Evolutionary conservation across 306 rosid species (phyloP), one percentile per base, ranked within the genome.

Genomic region (Astragalus glycyphyllos): DNA sequence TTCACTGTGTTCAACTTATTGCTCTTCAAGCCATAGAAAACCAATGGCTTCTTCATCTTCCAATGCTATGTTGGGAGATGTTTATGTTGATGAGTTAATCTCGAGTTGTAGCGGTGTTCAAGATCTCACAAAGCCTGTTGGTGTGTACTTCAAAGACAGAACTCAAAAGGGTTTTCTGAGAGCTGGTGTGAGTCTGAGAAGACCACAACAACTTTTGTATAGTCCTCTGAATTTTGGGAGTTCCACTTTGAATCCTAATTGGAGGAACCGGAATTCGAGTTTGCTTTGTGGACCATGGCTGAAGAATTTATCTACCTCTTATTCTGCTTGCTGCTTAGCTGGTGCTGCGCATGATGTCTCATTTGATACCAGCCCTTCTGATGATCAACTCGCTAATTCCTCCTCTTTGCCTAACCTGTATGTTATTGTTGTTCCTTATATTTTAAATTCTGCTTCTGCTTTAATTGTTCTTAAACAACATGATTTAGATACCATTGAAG

Each of bases 31-130:
- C 13, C 59, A 56, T 56, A 77, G 75, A 68, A 83, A 81, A 68
- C 37, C 82, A 23, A 89, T 86, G 96, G 90, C 91, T 73, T 84
- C 88, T 68, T 82, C 91, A 40, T 78, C 84, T 79, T 83, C 90
- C 51, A 84, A 86, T 65, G 82, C 95, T 73, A 79, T 90, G 44
- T 35, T 85, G 16, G 91, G 95, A 40, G 92, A 87, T 71, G 78
- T 83, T 73, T 74, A 73, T 79, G 86, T 87, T 38, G 88, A 89
- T 67, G 90, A 84, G 29, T 71, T 87, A 1, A 37, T 87, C 64
- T 63, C 85, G 6, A 68, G 80, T 75, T 75, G 80, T 37, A 74
- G 83, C 42, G 59, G 77, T 63, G 82, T 80, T 4, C 41, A 68
- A 13, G 94, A 83, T 58, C 54, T 80, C 11, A 56, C 86, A 55